These are phyloP conservation scores for Sphaerulina musiva DNA, from an alignment of 2,329 filamentous ascomycete genomes.

Conservation along the genomic window DNA sequence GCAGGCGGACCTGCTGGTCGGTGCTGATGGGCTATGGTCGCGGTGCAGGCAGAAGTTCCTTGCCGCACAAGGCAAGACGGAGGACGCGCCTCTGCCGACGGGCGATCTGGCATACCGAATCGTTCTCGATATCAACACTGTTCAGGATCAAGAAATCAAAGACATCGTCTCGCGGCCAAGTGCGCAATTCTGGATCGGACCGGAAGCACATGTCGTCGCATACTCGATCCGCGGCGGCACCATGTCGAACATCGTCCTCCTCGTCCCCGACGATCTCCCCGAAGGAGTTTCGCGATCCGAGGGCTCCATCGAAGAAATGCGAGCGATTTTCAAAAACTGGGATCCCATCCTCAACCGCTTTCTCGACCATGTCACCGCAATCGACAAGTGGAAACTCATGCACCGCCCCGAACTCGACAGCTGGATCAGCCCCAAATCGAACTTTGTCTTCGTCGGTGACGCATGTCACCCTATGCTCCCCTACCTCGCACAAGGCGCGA, in stretches of 20 bases:
- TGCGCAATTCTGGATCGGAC: slow-evolving; percentile 59
- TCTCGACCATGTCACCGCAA: slow-evolving; percentile 48
- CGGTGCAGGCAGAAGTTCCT: slow-evolving; percentile 48
- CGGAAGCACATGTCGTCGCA: slow-evolving; percentile 54
- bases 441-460: slow-evolving; percentile 51
- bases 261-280: slow-evolving; percentile 59
- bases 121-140: slow-evolving; percentile 48
- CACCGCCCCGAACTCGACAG: slow-evolving; percentile 47
- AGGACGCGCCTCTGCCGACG: slow-evolving; percentile 49
- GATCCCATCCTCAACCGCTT: slow-evolving; percentile 52
- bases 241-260: slow-evolving; percentile 60
- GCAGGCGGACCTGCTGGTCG: slow-evolving; percentile 53
- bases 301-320: slow-evolving; percentile 57
- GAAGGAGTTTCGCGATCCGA: slow-evolving; percentile 46
- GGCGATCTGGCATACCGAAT: slow-evolving; percentile 62
- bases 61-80: slow-evolving; percentile 31
- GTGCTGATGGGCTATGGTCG: slow-evolving; percentile 60
- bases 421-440: slow-evolving; percentile 51
- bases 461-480: slow-evolving; percentile 45
- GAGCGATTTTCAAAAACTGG: slow-evolving; percentile 54
- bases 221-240: slow-evolving; percentile 55
- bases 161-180: slow-evolving; percentile 49
- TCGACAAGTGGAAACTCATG: slow-evolving; percentile 67
- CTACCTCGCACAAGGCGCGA: slow-evolving; percentile 57
- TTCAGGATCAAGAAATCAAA: slow-evolving; percentile 47